Base-by-base conservation (phyloP, 345 rosid genomes). In the Luvunga scandens region DNA sequence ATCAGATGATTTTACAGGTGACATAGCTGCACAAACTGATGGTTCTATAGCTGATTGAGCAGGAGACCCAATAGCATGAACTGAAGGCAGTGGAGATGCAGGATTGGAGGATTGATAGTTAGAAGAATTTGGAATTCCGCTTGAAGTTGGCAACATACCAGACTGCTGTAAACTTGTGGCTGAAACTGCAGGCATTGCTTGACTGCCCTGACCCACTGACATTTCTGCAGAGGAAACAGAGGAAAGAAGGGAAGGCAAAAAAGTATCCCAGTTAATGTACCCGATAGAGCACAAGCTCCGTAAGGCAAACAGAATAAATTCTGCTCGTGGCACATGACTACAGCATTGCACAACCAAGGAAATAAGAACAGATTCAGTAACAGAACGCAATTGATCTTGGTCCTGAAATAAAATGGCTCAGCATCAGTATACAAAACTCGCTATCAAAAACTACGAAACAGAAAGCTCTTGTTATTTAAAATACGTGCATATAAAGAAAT, bases 231-330 rank as follows among this genome's bases (percentile, higher is more conserved):
- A 88, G 2, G 94, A 90, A 77, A 92, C 91, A 4, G 98, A 91
- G 76, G 97, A 88, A 75, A 96, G 92, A 83, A 96, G 98, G 27
- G 93, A 83, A 0, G 94, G 97, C 80, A 96, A 83, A 75, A 92
- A 87, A 33, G 89, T 89, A 81, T 96, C 98, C 98, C 99, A 96
- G 75, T 91, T 96, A 77, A 96, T 87, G 87, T 86, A 93, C 48
- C 94, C 91, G 53, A 89, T 88, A 42, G 86, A 80, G 75, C 91
- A 89, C 82, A 96, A 87, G 77, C 89, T 89, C 82, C 90, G 93
- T 69, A 94, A 81, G 50, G 98, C 91, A 90, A 94, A 96, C 72
- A 96, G 97, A 72, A 96, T 91, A 85, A 96, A 96, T 67, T 94
- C 98, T 10, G 99, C 94, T 53, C 94, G 82, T 22, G 98, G 98